A percentile compares a stretch with the other conserved stretches of the same genome.
These are phyloP conservation scores for Ettlia oleoabundans DNA, from an alignment of 139 green algal species.

Conservation along the genomic window DNA sequence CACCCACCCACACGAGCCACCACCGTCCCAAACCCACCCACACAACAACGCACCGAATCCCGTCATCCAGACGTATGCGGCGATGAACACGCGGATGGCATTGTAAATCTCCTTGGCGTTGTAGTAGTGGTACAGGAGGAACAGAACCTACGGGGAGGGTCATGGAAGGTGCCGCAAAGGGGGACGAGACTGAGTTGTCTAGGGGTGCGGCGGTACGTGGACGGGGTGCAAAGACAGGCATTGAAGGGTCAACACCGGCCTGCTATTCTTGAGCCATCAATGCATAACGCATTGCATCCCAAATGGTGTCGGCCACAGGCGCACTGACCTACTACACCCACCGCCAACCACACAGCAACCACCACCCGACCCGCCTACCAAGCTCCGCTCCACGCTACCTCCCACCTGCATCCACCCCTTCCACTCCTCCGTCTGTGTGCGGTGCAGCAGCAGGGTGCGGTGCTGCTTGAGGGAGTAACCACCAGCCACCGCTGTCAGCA, in stretches of 20 bases:
- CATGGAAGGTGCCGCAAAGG: background rate
- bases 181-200: too few species aligned
- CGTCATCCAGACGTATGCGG: slow-evolving; percentile 98
- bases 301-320: too few species aligned
- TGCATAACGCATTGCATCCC: too few species aligned
- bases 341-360: background rate
- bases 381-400: background rate
- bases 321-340: too few species aligned
- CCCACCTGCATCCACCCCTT: slow-evolving; percentile 96
- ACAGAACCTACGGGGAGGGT: slow-evolving; percentile 75
- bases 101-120: slow-evolving; percentile 94
- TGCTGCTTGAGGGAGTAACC: slow-evolving; percentile 38
- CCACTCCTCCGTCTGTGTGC: slow-evolving; percentile 98
- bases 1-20: too few species aligned
- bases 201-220: too few species aligned
- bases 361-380: background rate
- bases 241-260: too few species aligned
- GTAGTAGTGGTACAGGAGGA: slow-evolving; percentile 98
- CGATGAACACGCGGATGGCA: slow-evolving; percentile 97
- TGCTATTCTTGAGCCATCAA: too few species aligned
- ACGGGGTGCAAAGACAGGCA: too few species aligned
- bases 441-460: slow-evolving; percentile 83
- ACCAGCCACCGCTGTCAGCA: slow-evolving; percentile 67
- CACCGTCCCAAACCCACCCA: background rate
- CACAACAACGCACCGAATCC: slow-evolving; percentile 69